Evolutionary conservation across 371 early-diverging fungal genomes (phyloP).

Genomic region (Syncephalis fuscata): DNA sequence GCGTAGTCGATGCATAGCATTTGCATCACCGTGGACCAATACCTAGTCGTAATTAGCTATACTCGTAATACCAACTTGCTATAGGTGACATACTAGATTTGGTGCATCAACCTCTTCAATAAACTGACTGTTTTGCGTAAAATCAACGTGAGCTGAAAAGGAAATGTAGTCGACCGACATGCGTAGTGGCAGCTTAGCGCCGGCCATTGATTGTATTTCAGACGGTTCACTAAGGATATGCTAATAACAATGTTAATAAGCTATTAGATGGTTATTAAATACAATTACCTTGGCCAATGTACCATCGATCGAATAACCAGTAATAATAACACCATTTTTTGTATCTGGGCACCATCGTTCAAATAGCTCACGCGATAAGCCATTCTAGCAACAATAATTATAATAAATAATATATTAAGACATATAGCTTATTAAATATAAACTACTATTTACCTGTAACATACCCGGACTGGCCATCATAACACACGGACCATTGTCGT

Average conservation of each 20-base stretch:
- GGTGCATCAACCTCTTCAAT: constrained; percentile 93
- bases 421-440: not conserved
- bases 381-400: constrained; percentile 36
- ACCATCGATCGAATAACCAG: constrained; percentile 99
- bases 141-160: constrained; percentile 99
- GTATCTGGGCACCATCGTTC: constrained; percentile 97
- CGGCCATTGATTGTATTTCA: constrained; percentile 78
- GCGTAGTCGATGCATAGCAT: constrained; percentile 94
- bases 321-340: constrained; percentile 93
- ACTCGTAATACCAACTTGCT: not conserved
- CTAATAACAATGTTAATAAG: constrained; percentile 11
- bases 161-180: constrained; percentile 97
- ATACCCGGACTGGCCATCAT: constrained; percentile 99
- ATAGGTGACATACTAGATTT: constrained; percentile 72
- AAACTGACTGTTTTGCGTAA: constrained; percentile 95
- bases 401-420: not conserved
- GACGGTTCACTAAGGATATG: constrained; percentile 88
- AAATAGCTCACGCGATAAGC: constrained; percentile 93
- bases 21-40: constrained; percentile 98
- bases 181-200: constrained; percentile 75
- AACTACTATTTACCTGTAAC: constrained; percentile 62
- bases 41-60: constrained; percentile 23
- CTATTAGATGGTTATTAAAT: not conserved
- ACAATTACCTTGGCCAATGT: constrained; percentile 86
- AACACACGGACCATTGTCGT: constrained; percentile 98